Percentiles rank a stretch among this genome's conserved stretches.
Conservation (phyloP, 805 yeast genomes). For the Maudiozyma saulgeensis region DNA sequence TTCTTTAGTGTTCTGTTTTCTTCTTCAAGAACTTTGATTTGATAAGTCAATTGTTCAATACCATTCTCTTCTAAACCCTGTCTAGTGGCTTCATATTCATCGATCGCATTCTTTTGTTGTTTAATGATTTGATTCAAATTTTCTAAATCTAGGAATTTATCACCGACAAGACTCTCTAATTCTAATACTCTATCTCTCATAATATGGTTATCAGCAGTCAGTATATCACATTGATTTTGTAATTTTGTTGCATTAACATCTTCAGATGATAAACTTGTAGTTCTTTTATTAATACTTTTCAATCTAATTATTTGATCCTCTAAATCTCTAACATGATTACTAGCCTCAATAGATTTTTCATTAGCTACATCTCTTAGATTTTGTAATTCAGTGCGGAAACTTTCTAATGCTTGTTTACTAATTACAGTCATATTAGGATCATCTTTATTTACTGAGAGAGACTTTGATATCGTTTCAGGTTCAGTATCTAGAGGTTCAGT, state of each 20-base stretch:
- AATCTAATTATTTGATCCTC: conserved; percentile 32
- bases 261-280: conserved; percentile 12
- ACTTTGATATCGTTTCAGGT: neutral
- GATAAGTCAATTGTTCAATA: conserved; percentile 38
- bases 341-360: conserved; percentile 48
- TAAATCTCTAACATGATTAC: conserved; percentile 40
- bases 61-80: conserved; percentile 39
- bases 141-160: conserved; percentile 43
- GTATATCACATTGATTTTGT: conserved; percentile 16
- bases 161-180: conserved; percentile 44
- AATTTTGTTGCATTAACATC: conserved; percentile 12
- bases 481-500: neutral
- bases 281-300: conserved; percentile 6
- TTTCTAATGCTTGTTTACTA: conserved; percentile 1
- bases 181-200: conserved; percentile 35
- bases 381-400: conserved; percentile 29
- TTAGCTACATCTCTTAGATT: conserved; percentile 36
- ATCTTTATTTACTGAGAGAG: neutral
- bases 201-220: conserved; percentile 37
- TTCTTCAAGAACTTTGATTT: conserved; percentile 35
- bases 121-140: conserved; percentile 46
- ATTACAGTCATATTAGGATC: neutral
- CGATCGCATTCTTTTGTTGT: conserved; percentile 41
- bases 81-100: conserved; percentile 30
- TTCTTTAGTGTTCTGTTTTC: conserved; percentile 38